Conservation (phyloP, 129 eudicot species). For the Glebionis coronaria region DNA sequence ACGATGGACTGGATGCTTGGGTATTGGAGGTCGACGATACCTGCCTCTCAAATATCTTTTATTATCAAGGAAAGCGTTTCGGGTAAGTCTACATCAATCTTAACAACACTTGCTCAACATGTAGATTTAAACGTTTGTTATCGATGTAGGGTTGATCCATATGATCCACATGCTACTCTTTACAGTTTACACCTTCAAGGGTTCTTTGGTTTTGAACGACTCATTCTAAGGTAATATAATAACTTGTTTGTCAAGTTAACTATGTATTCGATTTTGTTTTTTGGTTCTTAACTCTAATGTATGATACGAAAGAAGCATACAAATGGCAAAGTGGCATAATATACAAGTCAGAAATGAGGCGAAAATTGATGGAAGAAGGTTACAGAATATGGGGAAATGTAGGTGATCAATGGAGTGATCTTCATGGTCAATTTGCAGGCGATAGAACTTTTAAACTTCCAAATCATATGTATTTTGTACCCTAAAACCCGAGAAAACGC, state of each 20-base stretch:
- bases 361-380: constrained; percentile 61
- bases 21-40: constrained; percentile 80
- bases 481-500: constrained; percentile 24
- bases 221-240: constrained; percentile 75
- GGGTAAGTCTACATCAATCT: constrained; percentile 42
- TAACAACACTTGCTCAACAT: no score
- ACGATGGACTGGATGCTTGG: constrained; percentile 83
- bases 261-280: no score
- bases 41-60: constrained; percentile 70
- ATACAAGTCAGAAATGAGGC: constrained; percentile 64
- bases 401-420: constrained; percentile 98
- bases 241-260: no score
- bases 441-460: constrained; percentile 77
- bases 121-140: background rate
- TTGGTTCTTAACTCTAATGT: background rate
- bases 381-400: constrained; percentile 88
- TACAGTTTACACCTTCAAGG: constrained; percentile 55
- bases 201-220: constrained; percentile 58
- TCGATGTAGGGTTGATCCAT: constrained; percentile 62
- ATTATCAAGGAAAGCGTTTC: constrained; percentile 50
- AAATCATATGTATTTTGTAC: constrained; percentile 91
- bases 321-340: constrained; percentile 53
- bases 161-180: constrained; percentile 61
- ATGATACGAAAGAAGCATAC: constrained; percentile 45
- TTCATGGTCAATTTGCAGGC: constrained; percentile 66